Base-by-base conservation (phyloP, 305 asterid genomes). In the Fraxinus floribunda region DNA sequence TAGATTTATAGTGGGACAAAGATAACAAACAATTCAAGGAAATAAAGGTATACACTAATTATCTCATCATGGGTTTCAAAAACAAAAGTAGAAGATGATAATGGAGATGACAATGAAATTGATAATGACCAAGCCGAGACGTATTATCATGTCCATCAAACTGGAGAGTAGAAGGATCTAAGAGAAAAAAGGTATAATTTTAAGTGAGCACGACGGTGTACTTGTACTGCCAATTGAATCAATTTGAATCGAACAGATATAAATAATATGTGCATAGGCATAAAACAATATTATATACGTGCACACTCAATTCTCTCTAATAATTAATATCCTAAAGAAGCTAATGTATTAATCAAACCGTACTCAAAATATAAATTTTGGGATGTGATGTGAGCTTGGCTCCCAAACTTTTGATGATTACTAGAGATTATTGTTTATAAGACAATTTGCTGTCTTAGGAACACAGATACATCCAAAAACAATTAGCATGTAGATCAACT, bases 81-180 rank as follows among this genome's bases (percentile, higher is more conserved):
- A 70, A 30, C 24, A 1, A 30, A 62, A 64, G 34, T 24, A 18
- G 29, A 20, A 2, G 72, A 64, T 64, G 30, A 62, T 22, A 22
- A 62, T 8, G 72, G 16, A 62, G 13, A 24, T 62, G 72, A 64
- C 34, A 64, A 9, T 64, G 34, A 64, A 64, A 64, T 64, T 30
- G 20, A 70, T 70, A 16, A 70, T 32, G 39, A 32, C 22, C 75
- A 30, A 11, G 41, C 75, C 10, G 11, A 70, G 75, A 70, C 2
- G 13, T 70, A 70, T 70, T 64, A 64, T 70, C 75, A 30, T 29
- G 75, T 30, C 75, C 41, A 70, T 70, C 75, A 70, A 70, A 70
- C 41, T 30, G 35, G 41, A 4, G 41, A 70, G 39, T 30, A 13
- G 39, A 70, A 32, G 20, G 10, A 70, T 30, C 11, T 15, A 70